Percentiles rank a stretch among this genome's conserved stretches.
Conservation (phyloP, 306 rosid species). For the Quercus berberidifolia region DNA sequence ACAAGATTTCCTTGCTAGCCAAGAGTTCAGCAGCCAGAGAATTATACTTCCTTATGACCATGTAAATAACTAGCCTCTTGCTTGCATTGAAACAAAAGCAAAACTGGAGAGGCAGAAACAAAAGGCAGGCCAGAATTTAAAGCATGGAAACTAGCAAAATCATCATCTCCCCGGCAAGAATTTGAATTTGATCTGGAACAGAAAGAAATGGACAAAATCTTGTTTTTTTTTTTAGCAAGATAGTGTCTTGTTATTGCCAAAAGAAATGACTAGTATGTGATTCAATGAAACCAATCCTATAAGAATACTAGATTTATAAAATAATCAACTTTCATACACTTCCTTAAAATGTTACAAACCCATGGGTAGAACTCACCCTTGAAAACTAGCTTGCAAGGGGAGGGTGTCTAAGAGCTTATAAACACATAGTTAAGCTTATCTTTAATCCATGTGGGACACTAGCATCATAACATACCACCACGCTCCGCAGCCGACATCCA, state of each 20-base stretch:
- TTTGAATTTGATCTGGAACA: background rate
- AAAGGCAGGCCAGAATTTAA: background rate
- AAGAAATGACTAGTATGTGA: background rate
- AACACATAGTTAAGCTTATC: no score
- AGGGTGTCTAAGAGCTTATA: no score
- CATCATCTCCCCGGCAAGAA: background rate
- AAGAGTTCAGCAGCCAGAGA: background rate
- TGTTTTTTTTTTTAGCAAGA: background rate
- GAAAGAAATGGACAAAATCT: background rate
- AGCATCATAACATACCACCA: no score
- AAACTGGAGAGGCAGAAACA: background rate
- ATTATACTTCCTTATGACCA: background rate
- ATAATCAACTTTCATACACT: no score
- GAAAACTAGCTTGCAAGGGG: no score
- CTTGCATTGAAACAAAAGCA: background rate
- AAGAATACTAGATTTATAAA: background rate
- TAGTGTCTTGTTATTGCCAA: background rate
- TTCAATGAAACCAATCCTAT: background rate
- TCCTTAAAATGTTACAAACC: no score
- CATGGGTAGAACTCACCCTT: no score
- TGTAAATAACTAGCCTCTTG: background rate
- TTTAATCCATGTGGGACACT: no score
- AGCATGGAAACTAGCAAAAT: background rate
- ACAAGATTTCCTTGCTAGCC: background rate
- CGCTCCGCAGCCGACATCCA: rapidly evolving